Conservation (phyloP, 2,329 filamentous ascomycete genomes). For the Arthrobotrys sinensis region DNA sequence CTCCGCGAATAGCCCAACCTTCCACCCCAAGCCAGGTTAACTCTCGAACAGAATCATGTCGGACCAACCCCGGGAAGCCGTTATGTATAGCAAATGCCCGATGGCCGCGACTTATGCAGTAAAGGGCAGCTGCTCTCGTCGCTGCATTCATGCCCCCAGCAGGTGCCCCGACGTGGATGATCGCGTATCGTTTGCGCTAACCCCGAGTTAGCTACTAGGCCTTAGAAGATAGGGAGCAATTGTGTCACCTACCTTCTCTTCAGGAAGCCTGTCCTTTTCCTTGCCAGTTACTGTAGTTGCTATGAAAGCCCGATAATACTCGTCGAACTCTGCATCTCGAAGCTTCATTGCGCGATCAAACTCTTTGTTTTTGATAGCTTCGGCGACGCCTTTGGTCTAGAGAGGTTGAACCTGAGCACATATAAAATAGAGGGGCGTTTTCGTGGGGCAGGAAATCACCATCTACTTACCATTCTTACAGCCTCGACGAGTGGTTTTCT, state of each 20-base stretch:
- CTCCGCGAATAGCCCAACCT: constrained; percentile 94
- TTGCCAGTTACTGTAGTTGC: constrained; percentile 89
- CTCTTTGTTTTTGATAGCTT: constrained; percentile 85
- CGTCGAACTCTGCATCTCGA: constrained; percentile 91
- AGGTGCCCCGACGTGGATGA: constrained; percentile 96
- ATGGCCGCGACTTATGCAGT: constrained; percentile 75
- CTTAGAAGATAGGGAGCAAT: neutral
- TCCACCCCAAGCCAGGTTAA: constrained; percentile 96
- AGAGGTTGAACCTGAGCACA: neutral
- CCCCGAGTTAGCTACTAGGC: constrained; percentile 65
- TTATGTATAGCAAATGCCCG: constrained; percentile 94
- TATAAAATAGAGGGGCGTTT: neutral
- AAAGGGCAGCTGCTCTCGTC: constrained; percentile 79
- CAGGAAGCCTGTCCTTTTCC: constrained; percentile 76
- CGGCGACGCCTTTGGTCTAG: constrained; percentile 86
- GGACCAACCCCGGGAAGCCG: constrained; percentile 92
- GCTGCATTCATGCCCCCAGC: constrained; percentile 99
- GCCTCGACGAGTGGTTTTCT: constrained; percentile 90
- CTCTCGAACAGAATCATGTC: constrained; percentile 90
- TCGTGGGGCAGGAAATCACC: neutral
- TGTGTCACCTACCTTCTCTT: constrained; percentile 75
- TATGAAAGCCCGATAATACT: constrained; percentile 90
- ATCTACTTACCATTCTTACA: constrained; percentile 71
- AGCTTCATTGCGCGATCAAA: constrained; percentile 90
- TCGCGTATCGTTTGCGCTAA: constrained; percentile 90